Evolutionary conservation across 1,284 basidiomycete genomes (phyloP).

Genomic region (Marasmius tenuissimus): DNA sequence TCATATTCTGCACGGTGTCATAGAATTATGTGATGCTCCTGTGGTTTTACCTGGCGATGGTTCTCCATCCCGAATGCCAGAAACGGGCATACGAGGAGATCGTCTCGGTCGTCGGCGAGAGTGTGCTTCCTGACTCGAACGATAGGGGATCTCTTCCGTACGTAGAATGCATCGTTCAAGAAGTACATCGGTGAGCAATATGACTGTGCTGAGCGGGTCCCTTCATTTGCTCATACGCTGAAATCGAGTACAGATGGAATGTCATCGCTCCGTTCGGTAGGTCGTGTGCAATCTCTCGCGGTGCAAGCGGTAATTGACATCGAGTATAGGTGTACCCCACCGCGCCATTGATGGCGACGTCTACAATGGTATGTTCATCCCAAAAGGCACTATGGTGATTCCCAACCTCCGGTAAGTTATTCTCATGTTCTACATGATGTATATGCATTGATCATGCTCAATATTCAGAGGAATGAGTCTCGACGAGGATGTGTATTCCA

Average conservation of each 20-base stretch:
- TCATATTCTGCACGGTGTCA: neutral
- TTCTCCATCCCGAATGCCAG: neutral
- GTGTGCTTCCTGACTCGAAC: slow-evolving; percentile 1
- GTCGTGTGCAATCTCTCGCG: neutral
- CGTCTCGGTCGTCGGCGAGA: neutral
- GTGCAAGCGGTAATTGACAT: neutral
- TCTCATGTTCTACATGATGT: too few relatives aligned
- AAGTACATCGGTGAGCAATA: neutral
- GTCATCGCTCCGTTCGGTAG: neutral
- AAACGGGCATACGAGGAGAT: slow-evolving; percentile 2
- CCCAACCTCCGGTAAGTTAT: neutral
- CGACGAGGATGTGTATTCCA: slow-evolving; percentile 1
- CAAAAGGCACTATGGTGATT: slow-evolving; percentile 2
- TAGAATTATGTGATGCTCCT: neutral
- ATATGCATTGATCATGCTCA: neutral
- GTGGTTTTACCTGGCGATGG: slow-evolving; percentile 2
- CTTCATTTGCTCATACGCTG: neutral
- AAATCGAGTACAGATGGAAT: neutral
- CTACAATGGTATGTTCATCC: slow-evolving; percentile 1
- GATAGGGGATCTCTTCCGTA: slow-evolving; percentile 4
- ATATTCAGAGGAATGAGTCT: slow-evolving; percentile 1
- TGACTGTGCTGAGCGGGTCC: neutral
- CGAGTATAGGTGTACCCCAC: neutral
- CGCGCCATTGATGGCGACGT: neutral
- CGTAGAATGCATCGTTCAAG: neutral